Conservation (phyloP, 352 stramenopile species). For the Saprolegnia parasitica region DNA sequence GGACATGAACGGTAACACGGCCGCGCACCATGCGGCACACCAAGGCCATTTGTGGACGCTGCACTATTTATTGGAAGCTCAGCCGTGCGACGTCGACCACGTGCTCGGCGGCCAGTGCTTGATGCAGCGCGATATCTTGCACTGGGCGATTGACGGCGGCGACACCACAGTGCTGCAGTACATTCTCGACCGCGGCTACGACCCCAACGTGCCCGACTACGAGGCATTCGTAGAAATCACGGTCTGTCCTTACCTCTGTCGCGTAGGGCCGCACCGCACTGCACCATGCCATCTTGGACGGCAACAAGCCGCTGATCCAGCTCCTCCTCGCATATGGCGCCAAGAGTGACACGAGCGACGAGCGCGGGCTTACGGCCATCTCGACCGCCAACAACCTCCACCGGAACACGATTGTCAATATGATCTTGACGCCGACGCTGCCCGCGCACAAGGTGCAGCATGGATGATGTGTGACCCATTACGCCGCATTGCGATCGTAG, state of each 20-base stretch:
- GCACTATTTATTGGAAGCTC: slow-evolving; percentile 51
- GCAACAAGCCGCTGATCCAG: slow-evolving; percentile 14
- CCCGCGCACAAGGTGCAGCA: not conserved
- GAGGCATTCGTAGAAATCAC: slow-evolving; percentile 26
- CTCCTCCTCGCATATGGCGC: slow-evolving; percentile 12
- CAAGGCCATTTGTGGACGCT: slow-evolving; percentile 70
- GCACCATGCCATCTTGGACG: slow-evolving; percentile 17
- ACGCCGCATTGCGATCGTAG: slow-evolving; percentile 26
- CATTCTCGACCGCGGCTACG: slow-evolving; percentile 49
- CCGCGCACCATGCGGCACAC: slow-evolving; percentile 60
- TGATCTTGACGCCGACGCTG: not conserved
- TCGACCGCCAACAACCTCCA: slow-evolving; percentile 24
- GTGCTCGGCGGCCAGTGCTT: slow-evolving; percentile 38
- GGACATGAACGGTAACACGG: slow-evolving; percentile 60
- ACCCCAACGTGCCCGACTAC: slow-evolving; percentile 44
- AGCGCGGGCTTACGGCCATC: slow-evolving; percentile 17
- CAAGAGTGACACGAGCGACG: slow-evolving; percentile 10
- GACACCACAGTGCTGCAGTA: slow-evolving; percentile 52
- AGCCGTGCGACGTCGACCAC: not conserved
- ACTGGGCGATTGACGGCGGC: slow-evolving; percentile 53
- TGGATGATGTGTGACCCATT: no score
- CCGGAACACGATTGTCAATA: slow-evolving; percentile 10
- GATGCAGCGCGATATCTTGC: slow-evolving; percentile 41
- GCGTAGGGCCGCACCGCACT: slow-evolving; percentile 13
- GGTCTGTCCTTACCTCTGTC: not conserved